These are phyloP conservation scores for Kuraishia piskuri DNA, from an alignment of 805 yeast genomes.

Conservation along the genomic window DNA sequence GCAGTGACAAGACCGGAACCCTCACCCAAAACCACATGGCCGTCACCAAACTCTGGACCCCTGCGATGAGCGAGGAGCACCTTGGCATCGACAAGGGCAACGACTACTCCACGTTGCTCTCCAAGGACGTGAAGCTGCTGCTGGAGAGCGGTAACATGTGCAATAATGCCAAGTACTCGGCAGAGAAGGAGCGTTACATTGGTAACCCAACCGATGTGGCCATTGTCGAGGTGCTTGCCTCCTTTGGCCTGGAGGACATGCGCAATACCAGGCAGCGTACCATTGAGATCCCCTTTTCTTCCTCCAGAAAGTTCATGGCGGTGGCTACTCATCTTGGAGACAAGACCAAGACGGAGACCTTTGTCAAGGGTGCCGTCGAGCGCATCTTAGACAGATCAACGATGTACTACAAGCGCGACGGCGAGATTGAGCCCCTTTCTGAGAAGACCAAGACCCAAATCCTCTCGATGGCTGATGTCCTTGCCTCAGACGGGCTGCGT, in stretches of 20 bases:
- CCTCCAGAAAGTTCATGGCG: conserved; percentile 87
- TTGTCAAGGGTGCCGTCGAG: conserved; percentile 90
- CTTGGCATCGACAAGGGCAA: conserved; percentile 35
- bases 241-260: conserved; percentile 64
- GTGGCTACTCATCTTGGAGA: conserved; percentile 57
- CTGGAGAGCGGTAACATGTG: conserved; percentile 65
- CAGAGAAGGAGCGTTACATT: conserved; percentile 58
- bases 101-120: conserved; percentile 32
- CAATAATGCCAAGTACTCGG: conserved; percentile 64
- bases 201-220: conserved; percentile 98
- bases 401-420: conserved; percentile 49
- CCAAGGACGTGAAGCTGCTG: conserved; percentile 45
- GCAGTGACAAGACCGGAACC: conserved; percentile 89
- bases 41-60: conserved; percentile 73
- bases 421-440: conserved; percentile 51
- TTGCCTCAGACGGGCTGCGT: conserved; percentile 82
- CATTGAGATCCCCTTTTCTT: conserved; percentile 78
- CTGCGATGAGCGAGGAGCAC: conserved; percentile 39
- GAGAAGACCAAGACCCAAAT: conserved; percentile 40
- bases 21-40: conserved; percentile 90
- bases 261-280: conserved; percentile 53
- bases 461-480: conserved; percentile 43
- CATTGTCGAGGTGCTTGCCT: conserved; percentile 60
- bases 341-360: conserved; percentile 44
- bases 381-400: conserved; percentile 53